Evolutionary conservation across 2,329 filamentous ascomycete species (phyloP), one percentile per base, ranked within the genome.

Genomic region (Coniochaeta prunicola): DNA sequence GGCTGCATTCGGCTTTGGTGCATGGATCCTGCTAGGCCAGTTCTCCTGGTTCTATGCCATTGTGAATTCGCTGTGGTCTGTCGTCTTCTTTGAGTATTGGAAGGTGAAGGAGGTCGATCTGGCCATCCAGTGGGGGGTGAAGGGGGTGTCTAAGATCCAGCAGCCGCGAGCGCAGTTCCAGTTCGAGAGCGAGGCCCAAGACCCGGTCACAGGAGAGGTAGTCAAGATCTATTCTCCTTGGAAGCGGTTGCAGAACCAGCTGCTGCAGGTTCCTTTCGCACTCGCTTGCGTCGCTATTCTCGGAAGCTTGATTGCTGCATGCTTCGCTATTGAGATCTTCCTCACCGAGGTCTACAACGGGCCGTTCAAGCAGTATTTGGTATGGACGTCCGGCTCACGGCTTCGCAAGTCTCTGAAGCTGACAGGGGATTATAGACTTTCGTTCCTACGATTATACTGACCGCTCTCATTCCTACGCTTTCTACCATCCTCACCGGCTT

Each of bases 21-120:
- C 88, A 13, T 97, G 91, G 90, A 72, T 92, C 31, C 77, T 96
- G n/a, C 78, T 96, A 0, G 91, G 91, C 9, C 84, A 88, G 59
- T 97, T 92, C 74, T 96, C 92, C 1, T 83, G 86, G 59, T 73
- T 92, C 56, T 97, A 96, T 66, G 90, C 89, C 15, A 72, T 92
- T 1, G 80, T 88, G 50, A 92, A 88, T 69, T 88, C 86, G 34
- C 76, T 96, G n/a, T 96, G 92, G 91, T 88, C 88, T 59, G 86
- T 94, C 2, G 77, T 93, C 54, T 97, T 97, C 69, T 89, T 96
- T 59, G 93, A 97, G 70, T 96, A 90, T 73, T 97, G 93, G 93
- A 96, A 96, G 76, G 89, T 93, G 67, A 91, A 96, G 71, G 91
- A 97, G 72, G 79, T 87, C 1, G 92, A 97, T 68, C 79, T 97